These are phyloP conservation scores for Fomitopsis pinicola DNA, from an alignment of 1,284 basidiomycete species.

Conservation along the genomic window DNA sequence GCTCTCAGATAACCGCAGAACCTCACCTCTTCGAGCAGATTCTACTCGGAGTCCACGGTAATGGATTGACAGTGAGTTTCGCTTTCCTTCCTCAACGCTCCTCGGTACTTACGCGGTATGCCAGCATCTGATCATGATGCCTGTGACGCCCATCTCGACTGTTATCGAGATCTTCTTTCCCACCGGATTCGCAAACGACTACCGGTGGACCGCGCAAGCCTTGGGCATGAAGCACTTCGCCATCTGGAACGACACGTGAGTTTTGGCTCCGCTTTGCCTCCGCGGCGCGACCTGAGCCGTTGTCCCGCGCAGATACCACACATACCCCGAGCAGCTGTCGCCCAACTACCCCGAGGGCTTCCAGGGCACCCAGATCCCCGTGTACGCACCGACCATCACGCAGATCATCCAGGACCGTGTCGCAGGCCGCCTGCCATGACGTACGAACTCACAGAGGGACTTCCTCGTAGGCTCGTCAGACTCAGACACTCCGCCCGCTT, in stretches of 20 bases:
- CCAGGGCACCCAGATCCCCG: constrained; percentile 68
- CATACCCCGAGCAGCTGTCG: constrained; percentile 47
- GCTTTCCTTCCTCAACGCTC: background rate
- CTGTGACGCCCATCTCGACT: constrained; percentile 56
- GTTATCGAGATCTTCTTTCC: constrained; percentile 84
- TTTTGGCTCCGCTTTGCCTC: constrained; percentile 13
- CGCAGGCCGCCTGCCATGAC: constrained; percentile 25
- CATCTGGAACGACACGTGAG: constrained; percentile 73
- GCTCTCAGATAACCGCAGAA: background rate
- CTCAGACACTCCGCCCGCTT: background rate
- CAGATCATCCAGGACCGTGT: constrained; percentile 57
- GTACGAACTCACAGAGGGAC: background rate
- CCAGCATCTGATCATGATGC: constrained; percentile 71
- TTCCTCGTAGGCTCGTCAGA: background rate
- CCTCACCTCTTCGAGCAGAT: constrained; percentile 39
- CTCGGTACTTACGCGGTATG: background rate
- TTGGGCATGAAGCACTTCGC: constrained; percentile 74
- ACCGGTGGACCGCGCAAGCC: constrained; percentile 70
- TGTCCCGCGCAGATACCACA: constrained; percentile 32
- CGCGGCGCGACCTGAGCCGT: background rate
- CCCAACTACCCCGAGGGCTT: constrained; percentile 75
- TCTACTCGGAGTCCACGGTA: constrained; percentile 77
- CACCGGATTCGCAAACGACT: constrained; percentile 76
- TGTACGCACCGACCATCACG: constrained; percentile 51
- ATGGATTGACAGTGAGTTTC: constrained; percentile 55